Conservation (phyloP, 2,329 filamentous ascomycete species). For the Cladosporium cucumerinum region DNA sequence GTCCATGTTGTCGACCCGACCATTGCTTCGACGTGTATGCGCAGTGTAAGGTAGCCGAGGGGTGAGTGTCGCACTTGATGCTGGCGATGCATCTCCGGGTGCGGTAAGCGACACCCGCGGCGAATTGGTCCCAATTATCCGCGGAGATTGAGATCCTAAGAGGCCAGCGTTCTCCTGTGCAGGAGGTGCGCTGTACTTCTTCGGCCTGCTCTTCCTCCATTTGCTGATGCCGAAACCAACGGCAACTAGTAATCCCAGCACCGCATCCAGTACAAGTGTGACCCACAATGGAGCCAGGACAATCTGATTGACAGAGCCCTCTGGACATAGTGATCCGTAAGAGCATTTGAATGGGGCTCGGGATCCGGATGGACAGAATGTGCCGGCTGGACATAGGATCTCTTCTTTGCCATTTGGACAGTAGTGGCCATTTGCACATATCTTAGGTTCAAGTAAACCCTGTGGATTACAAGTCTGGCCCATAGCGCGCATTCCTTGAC, state of each 20-base stretch:
- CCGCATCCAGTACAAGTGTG: conserved; percentile 43
- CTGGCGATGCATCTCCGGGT: conserved; percentile 4
- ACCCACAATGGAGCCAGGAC: conserved; percentile 45
- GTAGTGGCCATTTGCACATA: conserved; percentile 51
- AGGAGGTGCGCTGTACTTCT: conserved; percentile 25
- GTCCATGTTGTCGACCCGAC: conserved; percentile 26
- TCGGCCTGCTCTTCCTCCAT: conserved; percentile 34
- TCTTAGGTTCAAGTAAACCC: conserved; percentile 47
- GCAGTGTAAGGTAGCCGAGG: conserved; percentile 5
- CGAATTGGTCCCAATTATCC: conserved; percentile 4
- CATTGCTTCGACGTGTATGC: conserved; percentile 24
- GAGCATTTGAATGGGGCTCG: conserved; percentile 48
- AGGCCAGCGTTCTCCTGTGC: conserved; percentile 29
- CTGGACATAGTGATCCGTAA: conserved; percentile 47
- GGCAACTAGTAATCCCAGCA: conserved; percentile 40
- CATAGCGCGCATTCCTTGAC: conserved; percentile 23
- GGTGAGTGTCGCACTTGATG: conserved; percentile 10
- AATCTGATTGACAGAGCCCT: conserved; percentile 42
- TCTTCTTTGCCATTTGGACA: conserved; percentile 44
- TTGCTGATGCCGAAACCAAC: conserved; percentile 36
- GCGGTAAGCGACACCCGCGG: conserved; percentile 15
- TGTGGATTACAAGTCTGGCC: conserved; percentile 33
- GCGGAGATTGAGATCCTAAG: conserved; percentile 13
- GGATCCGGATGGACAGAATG: conserved; percentile 53
- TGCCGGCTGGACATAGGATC: conserved; percentile 46